These are phyloP conservation scores for Tetrapyrgos nigripes DNA, from an alignment of 1,284 basidiomycete species.

Conservation along the genomic window DNA sequence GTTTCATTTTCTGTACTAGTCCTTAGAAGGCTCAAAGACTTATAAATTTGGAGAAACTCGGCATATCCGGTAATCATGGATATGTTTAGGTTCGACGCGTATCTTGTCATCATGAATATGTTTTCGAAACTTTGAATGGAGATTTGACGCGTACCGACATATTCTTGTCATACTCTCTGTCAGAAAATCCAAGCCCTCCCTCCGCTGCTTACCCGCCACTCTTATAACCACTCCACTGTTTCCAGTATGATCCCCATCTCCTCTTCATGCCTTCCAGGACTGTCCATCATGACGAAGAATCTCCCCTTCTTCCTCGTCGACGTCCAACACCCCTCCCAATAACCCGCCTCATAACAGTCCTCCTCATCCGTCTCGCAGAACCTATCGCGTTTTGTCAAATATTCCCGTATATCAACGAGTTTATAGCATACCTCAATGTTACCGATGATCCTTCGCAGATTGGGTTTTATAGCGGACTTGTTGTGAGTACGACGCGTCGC, in stretches of 20 bases:
- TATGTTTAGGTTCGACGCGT: too few species aligned
- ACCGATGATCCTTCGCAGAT: slow-evolving; percentile 41
- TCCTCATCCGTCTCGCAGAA: slow-evolving; percentile 43
- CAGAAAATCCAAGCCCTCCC: background rate
- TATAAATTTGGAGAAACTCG: too few species aligned
- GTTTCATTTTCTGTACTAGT: too few species aligned
- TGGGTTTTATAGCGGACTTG: slow-evolving; percentile 48
- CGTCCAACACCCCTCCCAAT: slow-evolving; percentile 25
- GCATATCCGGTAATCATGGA: too few species aligned
- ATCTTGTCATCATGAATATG: too few species aligned
- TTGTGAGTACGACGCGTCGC: slow-evolving; percentile 42
- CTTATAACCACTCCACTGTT: slow-evolving; percentile 6
- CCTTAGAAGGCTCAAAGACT: too few species aligned
- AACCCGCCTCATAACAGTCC: slow-evolving; percentile 36
- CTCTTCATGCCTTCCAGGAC: background rate
- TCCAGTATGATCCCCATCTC: background rate
- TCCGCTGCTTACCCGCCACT: background rate
- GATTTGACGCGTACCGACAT: too few species aligned
- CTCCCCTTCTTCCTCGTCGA: too few species aligned
- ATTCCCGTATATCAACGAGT: slow-evolving; percentile 47
- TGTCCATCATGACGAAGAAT: too few species aligned
- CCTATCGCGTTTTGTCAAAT: slow-evolving; percentile 46
- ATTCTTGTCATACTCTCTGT: too few species aligned
- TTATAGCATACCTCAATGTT: slow-evolving; percentile 42
- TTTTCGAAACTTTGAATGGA: too few species aligned